Evolutionary conservation across 2,329 filamentous ascomycete genomes (phyloP).

Genomic region (Ophiocordyceps unilateralis): DNA sequence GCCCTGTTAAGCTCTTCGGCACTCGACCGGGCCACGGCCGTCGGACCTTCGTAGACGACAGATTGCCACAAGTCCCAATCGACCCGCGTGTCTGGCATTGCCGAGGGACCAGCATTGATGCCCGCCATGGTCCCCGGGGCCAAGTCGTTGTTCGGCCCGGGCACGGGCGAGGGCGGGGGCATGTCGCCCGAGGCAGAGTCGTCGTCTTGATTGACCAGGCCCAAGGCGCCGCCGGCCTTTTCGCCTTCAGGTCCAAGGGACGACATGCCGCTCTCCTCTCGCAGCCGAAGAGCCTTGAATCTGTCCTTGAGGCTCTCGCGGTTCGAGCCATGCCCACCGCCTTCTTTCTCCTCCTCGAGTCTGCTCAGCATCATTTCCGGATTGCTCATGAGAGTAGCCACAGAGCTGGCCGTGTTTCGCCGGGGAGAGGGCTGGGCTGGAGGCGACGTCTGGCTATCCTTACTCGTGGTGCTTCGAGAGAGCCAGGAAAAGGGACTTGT

Average conservation of each 20-base stretch:
- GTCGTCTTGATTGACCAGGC: conserved; percentile 8
- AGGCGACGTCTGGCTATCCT: conserved; percentile 36
- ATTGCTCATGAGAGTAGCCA: conserved; percentile 64
- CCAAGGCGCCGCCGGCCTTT: conserved; percentile 18
- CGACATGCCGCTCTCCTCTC: conserved; percentile 49
- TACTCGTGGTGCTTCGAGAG: conserved; percentile 47
- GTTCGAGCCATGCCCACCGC: conserved; percentile 26
- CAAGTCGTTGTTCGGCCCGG: conserved; percentile 50
- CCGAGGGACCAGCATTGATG: conserved; percentile 57
- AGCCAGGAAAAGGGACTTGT: conserved; percentile 82
- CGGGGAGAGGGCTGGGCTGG: conserved; percentile 27
- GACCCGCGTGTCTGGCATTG: conserved; percentile 56
- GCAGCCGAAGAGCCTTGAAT: conserved; percentile 60
- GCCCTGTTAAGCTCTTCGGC: conserved; percentile 78
- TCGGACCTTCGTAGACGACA: conserved; percentile 84
- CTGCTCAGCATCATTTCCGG: conserved; percentile 63
- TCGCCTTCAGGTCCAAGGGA: conserved; percentile 35
- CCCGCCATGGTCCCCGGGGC: conserved; percentile 78
- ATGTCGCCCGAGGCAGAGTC: conserved; percentile 12
- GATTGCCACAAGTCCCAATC: conserved; percentile 98
- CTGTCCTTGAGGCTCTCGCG: conserved; percentile 54
- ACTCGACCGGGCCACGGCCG: conserved; percentile 73
- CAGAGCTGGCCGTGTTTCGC: conserved; percentile 64
- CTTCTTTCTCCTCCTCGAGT: conserved; percentile 54
- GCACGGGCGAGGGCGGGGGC: conserved; percentile 30